These are phyloP conservation scores for Trichoderma asperelloides DNA, from an alignment of 495 filamentous ascomycete species.

Conservation along the genomic window DNA sequence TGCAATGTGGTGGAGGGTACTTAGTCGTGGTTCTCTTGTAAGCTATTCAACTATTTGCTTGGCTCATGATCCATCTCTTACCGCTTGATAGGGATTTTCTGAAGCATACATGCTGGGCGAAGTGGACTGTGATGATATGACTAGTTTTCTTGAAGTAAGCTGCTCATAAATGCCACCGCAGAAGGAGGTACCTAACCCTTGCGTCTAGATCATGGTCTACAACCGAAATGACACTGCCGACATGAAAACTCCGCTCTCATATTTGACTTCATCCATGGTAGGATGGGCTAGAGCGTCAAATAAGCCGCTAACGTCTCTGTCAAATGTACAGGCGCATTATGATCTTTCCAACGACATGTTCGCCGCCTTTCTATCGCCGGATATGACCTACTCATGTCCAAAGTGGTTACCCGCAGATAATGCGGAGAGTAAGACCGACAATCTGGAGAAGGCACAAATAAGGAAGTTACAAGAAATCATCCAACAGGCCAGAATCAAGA, in stretches of 20 bases:
- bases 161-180: neutral
- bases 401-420: conserved; percentile 40
- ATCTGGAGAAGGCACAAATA: conserved; percentile 53
- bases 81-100: conserved; percentile 50
- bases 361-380: conserved; percentile 57
- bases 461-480: conserved; percentile 56
- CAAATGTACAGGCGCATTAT: conserved; percentile 61
- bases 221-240: conserved; percentile 50
- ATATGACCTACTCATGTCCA: conserved; percentile 71
- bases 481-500: conserved; percentile 47
- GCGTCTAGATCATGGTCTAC: conserved; percentile 48
- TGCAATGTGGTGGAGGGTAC: neutral
- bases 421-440: conserved; percentile 33
- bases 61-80: neutral
- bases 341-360: conserved; percentile 71
- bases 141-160: conserved; percentile 51
- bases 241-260: conserved; percentile 48
- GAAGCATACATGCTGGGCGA: conserved; percentile 66
- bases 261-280: conserved; percentile 40
- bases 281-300: conserved; percentile 50
- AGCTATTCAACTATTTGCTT: neutral
- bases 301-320: conserved; percentile 51
- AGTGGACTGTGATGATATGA: conserved; percentile 54
- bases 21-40: neutral
- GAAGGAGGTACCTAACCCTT: neutral